These are phyloP conservation scores for Eremothecium sinecaudum DNA, from an alignment of 1,139 yeast species.

Conservation along the genomic window DNA sequence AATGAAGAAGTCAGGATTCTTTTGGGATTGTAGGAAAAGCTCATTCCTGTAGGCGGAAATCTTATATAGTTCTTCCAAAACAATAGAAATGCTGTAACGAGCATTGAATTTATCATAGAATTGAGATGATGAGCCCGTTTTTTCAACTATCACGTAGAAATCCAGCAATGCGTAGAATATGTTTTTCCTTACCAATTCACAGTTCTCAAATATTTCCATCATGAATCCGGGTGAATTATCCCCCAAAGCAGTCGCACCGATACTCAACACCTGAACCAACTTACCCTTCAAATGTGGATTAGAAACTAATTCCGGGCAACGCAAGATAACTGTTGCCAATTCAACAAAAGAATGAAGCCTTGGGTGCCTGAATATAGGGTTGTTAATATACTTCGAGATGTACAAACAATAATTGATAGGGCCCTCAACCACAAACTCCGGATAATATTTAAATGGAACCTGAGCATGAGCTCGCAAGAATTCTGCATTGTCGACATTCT, in stretches of 20 bases:
- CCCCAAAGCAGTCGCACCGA: conserved; percentile 56
- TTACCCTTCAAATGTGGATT: conserved; percentile 90
- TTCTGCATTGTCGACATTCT: conserved; percentile 64
- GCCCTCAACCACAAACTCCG: conserved; percentile 82
- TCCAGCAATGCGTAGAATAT: conserved; percentile 75
- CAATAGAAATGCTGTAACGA: conserved; percentile 75
- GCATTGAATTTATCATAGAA: conserved; percentile 93
- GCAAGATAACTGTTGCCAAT: conserved; percentile 59
- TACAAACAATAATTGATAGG: conserved; percentile 66
- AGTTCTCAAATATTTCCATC: conserved; percentile 52
- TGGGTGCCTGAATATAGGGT: conserved; percentile 48
- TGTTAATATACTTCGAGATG: conserved; percentile 48
- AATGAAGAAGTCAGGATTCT: conserved; percentile 72
- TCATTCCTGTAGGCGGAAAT: conserved; percentile 58
- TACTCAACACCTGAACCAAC: conserved; percentile 68
- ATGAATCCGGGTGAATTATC: conserved; percentile 67
- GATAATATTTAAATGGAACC: conserved; percentile 70
- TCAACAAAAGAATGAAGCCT: conserved; percentile 57
- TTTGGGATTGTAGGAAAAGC: conserved; percentile 54
- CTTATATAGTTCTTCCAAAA: conserved; percentile 78
- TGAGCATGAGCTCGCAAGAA: conserved; percentile 58
- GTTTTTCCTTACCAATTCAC: conserved; percentile 54
- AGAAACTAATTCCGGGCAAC: conserved; percentile 79
- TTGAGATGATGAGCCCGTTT: conserved; percentile 91
- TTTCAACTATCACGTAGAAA: conserved; percentile 89